These are phyloP conservation scores for Cladophialophora bantiana DNA, from an alignment of 2,329 filamentous ascomycete genomes.

Conservation along the genomic window DNA sequence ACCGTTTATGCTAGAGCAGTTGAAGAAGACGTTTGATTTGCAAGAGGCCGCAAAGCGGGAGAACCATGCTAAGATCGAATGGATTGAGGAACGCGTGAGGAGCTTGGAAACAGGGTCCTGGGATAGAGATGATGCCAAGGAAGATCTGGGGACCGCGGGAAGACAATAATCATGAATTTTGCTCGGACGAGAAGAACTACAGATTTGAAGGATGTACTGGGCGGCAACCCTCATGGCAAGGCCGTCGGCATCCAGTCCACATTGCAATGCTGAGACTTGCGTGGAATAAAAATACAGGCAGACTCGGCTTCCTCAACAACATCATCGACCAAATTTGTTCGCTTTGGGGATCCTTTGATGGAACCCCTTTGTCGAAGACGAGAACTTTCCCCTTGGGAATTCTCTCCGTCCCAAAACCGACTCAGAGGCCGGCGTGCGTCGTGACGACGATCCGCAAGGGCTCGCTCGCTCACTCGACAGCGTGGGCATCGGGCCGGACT, in stretches of 20 bases:
- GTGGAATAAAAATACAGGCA: neutral
- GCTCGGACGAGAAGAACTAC: neutral
- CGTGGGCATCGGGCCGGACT: too few relatives aligned
- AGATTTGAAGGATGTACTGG: neutral
- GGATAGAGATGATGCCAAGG: slow-evolving; percentile 73
- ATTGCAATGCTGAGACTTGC: neutral
- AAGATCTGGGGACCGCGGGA: slow-evolving; percentile 65
- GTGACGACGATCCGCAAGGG: too few relatives aligned
- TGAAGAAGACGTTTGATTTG: slow-evolving; percentile 64
- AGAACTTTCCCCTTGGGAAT: too few relatives aligned
- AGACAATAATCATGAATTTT: neutral
- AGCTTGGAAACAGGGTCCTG: slow-evolving; percentile 75
- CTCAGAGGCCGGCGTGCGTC: too few relatives aligned
- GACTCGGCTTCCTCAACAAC: neutral
- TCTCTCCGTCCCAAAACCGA: too few relatives aligned
- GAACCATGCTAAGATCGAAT: slow-evolving; percentile 62
- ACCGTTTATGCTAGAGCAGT: slow-evolving; percentile 67
- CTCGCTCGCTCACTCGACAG: too few relatives aligned
- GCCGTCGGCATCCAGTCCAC: neutral
- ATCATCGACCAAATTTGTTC: neutral
- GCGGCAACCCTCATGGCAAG: neutral
- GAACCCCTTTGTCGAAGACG: too few relatives aligned
- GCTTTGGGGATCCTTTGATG: too few relatives aligned
- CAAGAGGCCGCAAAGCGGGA: slow-evolving; percentile 66
- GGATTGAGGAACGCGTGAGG: slow-evolving; percentile 65